A percentile compares a stretch with the other conserved stretches of the same genome.
Conservation (phyloP, 2,329 filamentous ascomycete species). For the Polytolypa hystricis region DNA sequence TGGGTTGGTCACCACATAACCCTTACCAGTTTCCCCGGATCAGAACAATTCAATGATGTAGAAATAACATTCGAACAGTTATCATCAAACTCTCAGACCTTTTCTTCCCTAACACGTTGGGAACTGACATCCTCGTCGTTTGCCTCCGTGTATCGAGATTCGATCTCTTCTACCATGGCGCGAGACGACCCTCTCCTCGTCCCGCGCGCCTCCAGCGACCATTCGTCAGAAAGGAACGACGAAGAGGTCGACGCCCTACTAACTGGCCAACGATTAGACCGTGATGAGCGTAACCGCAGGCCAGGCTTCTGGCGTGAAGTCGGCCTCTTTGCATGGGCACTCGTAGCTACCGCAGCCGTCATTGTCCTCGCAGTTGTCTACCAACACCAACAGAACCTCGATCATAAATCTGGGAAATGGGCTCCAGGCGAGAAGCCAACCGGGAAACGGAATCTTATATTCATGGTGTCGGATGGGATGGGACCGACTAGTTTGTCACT, state of each 20-base stretch:
- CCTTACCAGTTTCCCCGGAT: too few relatives aligned
- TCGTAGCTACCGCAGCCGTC: constrained; percentile 66
- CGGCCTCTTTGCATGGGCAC: constrained; percentile 69
- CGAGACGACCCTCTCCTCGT: constrained; percentile 43
- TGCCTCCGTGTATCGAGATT: too few relatives aligned
- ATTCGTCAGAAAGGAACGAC: constrained; percentile 43
- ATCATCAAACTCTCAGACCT: too few relatives aligned
- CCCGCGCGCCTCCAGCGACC: constrained; percentile 44
- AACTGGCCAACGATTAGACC: constrained; percentile 40
- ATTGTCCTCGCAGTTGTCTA: constrained; percentile 72
- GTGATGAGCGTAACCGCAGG: constrained; percentile 24
- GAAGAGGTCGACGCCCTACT: constrained; percentile 54
- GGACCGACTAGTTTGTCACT: constrained; percentile 81
- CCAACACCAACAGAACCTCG: constrained; percentile 45
- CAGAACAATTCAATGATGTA: too few relatives aligned
- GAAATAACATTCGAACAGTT: too few relatives aligned
- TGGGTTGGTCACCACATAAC: too few relatives aligned
- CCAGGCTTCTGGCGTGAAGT: constrained; percentile 60
- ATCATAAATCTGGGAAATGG: constrained; percentile 21
- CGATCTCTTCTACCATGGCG: constrained; percentile 17
- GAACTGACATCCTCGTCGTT: too few relatives aligned
- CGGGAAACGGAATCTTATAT: constrained; percentile 84
- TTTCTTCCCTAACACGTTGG: too few relatives aligned
- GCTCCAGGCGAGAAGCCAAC: constrained; percentile 33
- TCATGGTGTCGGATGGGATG: constrained; percentile 99